A percentile compares a stretch with the other conserved stretches of the same genome.
phyloP scores from a whole-genome alignment of 1,284 basidiomycete species.

The Cutaneotrichosporon sp. region DNA sequence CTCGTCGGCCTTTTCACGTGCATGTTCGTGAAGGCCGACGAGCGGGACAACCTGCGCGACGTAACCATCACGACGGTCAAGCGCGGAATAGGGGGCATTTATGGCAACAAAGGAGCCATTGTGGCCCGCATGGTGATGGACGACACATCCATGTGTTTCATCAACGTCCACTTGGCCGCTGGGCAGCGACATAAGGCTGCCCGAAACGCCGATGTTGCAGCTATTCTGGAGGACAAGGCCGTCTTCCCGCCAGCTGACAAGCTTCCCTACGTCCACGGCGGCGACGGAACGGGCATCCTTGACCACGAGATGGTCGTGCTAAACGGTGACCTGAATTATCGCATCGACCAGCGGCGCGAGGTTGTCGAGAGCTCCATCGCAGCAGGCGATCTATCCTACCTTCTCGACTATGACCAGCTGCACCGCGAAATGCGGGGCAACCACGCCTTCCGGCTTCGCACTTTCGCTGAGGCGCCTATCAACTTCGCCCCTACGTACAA shows the following conservation, averaged over 20 bases:
- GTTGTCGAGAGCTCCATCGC: slow-evolving; percentile 66
- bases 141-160: slow-evolving; percentile 85
- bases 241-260: slow-evolving; percentile 60
- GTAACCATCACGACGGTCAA: slow-evolving; percentile 75
- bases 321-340: slow-evolving; percentile 64
- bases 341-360: slow-evolving; percentile 84
- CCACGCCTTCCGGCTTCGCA: slow-evolving; percentile 74
- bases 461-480: slow-evolving; percentile 76
- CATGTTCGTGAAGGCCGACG: slow-evolving; percentile 61
- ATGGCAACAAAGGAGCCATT: slow-evolving; percentile 97
- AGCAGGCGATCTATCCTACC: slow-evolving; percentile 59
- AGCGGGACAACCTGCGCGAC: slow-evolving; percentile 59
- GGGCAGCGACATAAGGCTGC: slow-evolving; percentile 77
- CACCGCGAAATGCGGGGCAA: slow-evolving; percentile 81
- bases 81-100: slow-evolving; percentile 79
- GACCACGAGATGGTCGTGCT: slow-evolving; percentile 94
- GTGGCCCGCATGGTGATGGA: slow-evolving; percentile 83
- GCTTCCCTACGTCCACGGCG: slow-evolving; percentile 75
- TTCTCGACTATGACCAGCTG: slow-evolving; percentile 81
- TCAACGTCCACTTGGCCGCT: slow-evolving; percentile 95
- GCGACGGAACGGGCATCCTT: slow-evolving; percentile 86
- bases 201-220: slow-evolving; percentile 79
- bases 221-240: slow-evolving; percentile 73
- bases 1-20: slow-evolving; percentile 86
- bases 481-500: slow-evolving; percentile 91